Percentiles rank a stretch among this genome's conserved stretches.
phyloP scores from a whole-genome alignment of 2,329 filamentous ascomycete species.

The Bisporella sp. region DNA sequence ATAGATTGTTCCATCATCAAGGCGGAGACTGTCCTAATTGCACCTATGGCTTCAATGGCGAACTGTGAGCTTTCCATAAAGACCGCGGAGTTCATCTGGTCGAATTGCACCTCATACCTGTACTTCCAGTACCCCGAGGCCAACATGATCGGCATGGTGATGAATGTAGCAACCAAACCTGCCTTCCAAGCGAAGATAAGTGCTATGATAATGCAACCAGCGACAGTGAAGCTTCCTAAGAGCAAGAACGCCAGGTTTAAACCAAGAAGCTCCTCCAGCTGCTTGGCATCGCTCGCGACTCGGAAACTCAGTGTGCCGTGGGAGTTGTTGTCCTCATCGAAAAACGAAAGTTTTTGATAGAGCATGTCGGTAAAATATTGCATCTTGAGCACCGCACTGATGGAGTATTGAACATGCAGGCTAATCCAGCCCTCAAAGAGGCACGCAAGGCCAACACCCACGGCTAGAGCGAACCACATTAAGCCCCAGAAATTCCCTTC shows the following conservation, averaged over 20 bases:
- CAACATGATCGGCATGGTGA: constrained; percentile 45
- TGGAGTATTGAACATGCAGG: constrained; percentile 29
- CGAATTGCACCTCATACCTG: constrained; percentile 48
- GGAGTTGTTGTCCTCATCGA: constrained; percentile 38
- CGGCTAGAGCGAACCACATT: constrained; percentile 42
- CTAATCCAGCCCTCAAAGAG: constrained; percentile 29
- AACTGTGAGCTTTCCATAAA: constrained; percentile 54
- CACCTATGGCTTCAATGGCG: constrained; percentile 53
- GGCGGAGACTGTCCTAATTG: constrained; percentile 55
- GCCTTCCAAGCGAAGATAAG: constrained; percentile 75
- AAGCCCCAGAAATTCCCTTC: constrained; percentile 38
- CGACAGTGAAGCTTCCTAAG: constrained; percentile 57
- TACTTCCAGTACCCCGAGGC: constrained; percentile 39
- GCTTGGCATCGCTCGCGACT: constrained; percentile 40
- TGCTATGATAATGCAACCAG: constrained; percentile 58
- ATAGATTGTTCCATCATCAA: constrained; percentile 56
- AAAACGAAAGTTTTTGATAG: constrained; percentile 34
- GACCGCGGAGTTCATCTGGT: constrained; percentile 47
- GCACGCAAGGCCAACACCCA: constrained; percentile 31
- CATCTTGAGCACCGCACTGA: constrained; percentile 32
- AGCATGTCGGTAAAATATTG: constrained; percentile 39
- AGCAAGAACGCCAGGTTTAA: constrained; percentile 46
- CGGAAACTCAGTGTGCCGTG: constrained; percentile 39
- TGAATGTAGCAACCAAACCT: constrained; percentile 57
- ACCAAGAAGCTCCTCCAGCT: constrained; percentile 42